These are phyloP conservation scores for Naegleria gruberi DNA, from an alignment of 208 protist genomes.

Conservation along the genomic window DNA sequence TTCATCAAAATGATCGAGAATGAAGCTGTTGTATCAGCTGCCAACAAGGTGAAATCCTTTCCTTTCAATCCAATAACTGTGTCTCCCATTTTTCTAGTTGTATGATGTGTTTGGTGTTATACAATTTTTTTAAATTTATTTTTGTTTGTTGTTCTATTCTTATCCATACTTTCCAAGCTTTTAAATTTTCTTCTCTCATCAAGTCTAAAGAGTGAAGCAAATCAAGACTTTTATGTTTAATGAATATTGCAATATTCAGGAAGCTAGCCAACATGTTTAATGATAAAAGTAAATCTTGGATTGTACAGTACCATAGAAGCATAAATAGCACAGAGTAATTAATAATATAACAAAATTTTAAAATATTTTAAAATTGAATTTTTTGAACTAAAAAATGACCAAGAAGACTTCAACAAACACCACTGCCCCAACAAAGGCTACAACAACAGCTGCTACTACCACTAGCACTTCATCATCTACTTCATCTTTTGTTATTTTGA, in stretches of 20 bases:
- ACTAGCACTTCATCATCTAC: not conserved
- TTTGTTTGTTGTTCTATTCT: not conserved
- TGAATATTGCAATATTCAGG: no score
- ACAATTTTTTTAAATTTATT: not conserved
- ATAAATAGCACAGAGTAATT: no score
- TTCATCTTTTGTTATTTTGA: not conserved
- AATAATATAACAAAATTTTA: not conserved
- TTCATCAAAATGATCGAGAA: conserved; percentile 49
- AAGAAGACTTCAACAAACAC: not conserved
- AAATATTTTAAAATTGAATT: not conserved
- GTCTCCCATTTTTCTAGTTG: not conserved
- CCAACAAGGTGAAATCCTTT: conserved; percentile 15
- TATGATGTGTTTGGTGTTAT: not conserved
- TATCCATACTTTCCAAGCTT: not conserved
- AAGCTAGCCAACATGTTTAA: no score
- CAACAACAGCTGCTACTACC: not conserved
- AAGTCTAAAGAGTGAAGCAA: no score
- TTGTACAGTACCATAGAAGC: no score
- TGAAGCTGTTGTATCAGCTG: not conserved
- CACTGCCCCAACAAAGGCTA: no score
- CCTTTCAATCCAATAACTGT: not conserved
- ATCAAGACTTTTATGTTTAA: no score
- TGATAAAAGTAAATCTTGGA: no score
- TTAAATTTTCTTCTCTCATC: not conserved
- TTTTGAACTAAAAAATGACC: not conserved